Evolutionary conservation across 2,329 filamentous ascomycete species (phyloP), one percentile per base, ranked within the genome.

Genomic region (Phaeosphaeria sp.): DNA sequence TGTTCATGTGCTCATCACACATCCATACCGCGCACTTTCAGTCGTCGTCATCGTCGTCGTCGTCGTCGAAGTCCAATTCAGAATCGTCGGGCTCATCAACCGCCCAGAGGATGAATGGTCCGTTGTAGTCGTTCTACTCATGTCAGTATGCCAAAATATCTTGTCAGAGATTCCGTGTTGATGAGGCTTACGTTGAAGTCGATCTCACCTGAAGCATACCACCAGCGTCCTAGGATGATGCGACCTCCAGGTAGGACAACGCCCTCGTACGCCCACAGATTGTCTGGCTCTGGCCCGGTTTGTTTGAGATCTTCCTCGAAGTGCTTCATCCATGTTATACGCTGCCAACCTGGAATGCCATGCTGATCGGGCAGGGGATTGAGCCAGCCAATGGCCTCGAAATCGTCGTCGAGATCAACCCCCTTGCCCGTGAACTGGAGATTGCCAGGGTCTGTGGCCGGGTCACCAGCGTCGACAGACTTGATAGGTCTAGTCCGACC

Each of bases 261-360:
- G 5, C 80, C 81, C 64, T 83, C 81, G 40, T 83, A 82, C 1
- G 80, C 81, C 79, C 80, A 83, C 2, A 82, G 68, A 17, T 69
- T 65, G n/a, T 77, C 74, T 24, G 75, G 71, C 51, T 72, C 53
- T 5, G n/a, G n/a, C n/a, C n/a, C n/a, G n/a, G 60, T 21, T 3
- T 73, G 55, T 0, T 74, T 59, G 8, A 73, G 56, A 7, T 74
- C 65, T 15, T 78, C 69, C 1, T 60, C 51, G 60, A 77, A 81
- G 61, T 83, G 82, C 67, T 84, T 84, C 78, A 86, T 82, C 74
- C 86, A 81, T 0, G 79, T 82, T 54, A 86, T 74, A 30, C 83
- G 79, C 71, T 84, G 81, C 76, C 82, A 87, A 20, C 84, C 84
- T 0, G 80, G 78, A 13, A 86, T 81, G 0, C 60, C 69, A 15